Evolutionary conservation across 2,329 filamentous ascomycete genomes (phyloP).

Genomic region (Akanthomyces muscarius): DNA sequence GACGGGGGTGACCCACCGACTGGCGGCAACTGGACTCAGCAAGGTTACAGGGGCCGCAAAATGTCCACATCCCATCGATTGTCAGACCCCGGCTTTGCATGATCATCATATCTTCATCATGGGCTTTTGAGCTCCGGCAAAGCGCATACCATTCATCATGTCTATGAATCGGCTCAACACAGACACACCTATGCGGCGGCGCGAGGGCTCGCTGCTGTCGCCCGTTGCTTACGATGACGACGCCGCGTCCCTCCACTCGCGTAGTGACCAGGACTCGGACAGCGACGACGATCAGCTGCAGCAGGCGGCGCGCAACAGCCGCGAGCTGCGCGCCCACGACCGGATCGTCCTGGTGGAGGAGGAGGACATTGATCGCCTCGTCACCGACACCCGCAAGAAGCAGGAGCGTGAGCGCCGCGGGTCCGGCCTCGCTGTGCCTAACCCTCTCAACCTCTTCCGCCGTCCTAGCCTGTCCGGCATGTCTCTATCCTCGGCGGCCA

Average conservation of each 20-base stretch:
- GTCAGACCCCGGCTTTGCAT: not conserved
- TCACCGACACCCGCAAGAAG: slow-evolving; percentile 48
- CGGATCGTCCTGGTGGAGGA: slow-evolving; percentile 69
- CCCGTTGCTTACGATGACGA: slow-evolving; percentile 65
- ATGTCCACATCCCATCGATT: not conserved
- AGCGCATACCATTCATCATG: slow-evolving; percentile 4
- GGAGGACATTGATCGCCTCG: slow-evolving; percentile 62
- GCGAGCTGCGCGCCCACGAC: slow-evolving; percentile 67
- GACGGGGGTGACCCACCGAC: not conserved
- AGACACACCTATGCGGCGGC: slow-evolving; percentile 14
- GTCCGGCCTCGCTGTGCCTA: slow-evolving; percentile 47
- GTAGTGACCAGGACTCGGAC: slow-evolving; percentile 70
- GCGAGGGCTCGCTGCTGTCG: slow-evolving; percentile 52
- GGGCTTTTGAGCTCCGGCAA: slow-evolving; percentile 6
- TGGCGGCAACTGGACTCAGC: not conserved
- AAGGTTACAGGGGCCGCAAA: not conserved
- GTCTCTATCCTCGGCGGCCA: slow-evolving; percentile 33
- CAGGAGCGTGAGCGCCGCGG: slow-evolving; percentile 48
- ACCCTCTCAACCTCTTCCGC: slow-evolving; percentile 45
- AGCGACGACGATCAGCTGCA: slow-evolving; percentile 71
- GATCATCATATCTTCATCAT: slow-evolving; percentile 10
- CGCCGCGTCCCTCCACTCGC: slow-evolving; percentile 61
- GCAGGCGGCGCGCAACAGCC: slow-evolving; percentile 61
- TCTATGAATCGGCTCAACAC: slow-evolving; percentile 5
- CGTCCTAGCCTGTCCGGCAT: slow-evolving; percentile 33